phyloP scores from a whole-genome alignment of 805 yeast species.

The Tetrapisispora taiwanensis region DNA sequence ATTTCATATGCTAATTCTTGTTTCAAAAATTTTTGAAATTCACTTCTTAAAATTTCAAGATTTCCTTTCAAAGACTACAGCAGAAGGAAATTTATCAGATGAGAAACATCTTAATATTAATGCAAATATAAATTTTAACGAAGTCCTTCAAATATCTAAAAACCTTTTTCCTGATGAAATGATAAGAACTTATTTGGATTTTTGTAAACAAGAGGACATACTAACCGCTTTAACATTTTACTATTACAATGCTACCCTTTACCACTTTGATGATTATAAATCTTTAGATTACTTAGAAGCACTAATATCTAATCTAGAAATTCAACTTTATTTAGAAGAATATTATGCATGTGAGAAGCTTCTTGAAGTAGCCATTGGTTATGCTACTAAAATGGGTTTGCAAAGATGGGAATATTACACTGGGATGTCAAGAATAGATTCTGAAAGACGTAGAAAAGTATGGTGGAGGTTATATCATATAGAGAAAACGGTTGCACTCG shows the following conservation, averaged over 20 bases:
- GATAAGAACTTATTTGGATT: slow-evolving; percentile 8
- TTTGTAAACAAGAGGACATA: slow-evolving; percentile 18
- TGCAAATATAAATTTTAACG: neutral
- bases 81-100: too few species aligned
- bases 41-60: slow-evolving; percentile 12
- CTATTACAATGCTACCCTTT: slow-evolving; percentile 19
- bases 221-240: slow-evolving; percentile 15
- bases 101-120: too few species aligned
- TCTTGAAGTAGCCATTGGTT: slow-evolving; percentile 14
- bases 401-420: slow-evolving; percentile 28
- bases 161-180: slow-evolving; percentile 3
- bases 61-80: slow-evolving; percentile 12
- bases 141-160: neutral
- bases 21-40: slow-evolving; percentile 14
- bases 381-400: slow-evolving; percentile 21
- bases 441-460: slow-evolving; percentile 21
- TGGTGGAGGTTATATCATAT: slow-evolving; percentile 26
- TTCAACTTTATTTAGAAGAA: slow-evolving; percentile 21
- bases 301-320: slow-evolving; percentile 16
- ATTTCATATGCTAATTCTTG: slow-evolving; percentile 15
- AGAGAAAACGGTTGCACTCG: slow-evolving; percentile 13
- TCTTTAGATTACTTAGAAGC: slow-evolving; percentile 21
- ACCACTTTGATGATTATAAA: slow-evolving; percentile 10
- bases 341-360: slow-evolving; percentile 16
- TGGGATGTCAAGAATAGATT: slow-evolving; percentile 23